A percentile compares a stretch with the other conserved stretches of the same genome.
Conservation (phyloP, 345 rosid species). For the Sapria himalayana region DNA sequence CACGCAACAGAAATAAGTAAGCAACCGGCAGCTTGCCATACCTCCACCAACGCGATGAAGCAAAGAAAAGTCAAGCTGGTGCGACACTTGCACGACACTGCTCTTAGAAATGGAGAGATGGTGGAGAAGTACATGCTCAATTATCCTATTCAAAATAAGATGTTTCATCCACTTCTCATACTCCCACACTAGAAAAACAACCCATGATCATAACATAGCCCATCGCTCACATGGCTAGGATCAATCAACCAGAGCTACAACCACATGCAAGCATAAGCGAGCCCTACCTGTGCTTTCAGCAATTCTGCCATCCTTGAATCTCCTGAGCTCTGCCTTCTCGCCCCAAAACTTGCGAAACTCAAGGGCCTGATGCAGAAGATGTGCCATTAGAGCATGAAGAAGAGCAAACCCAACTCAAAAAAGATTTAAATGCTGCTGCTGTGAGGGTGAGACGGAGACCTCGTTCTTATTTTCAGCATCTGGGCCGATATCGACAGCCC, state of each 20-base stretch:
- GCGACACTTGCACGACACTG: conserved; percentile 41
- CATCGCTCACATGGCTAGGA: too few relatives aligned
- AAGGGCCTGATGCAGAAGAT: conserved; percentile 28
- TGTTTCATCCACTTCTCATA: conserved; percentile 49
- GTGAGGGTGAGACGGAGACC: conserved; percentile 39
- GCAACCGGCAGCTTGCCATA: too few relatives aligned
- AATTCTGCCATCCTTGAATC: conserved; percentile 85
- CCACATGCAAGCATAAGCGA: conserved; percentile 6
- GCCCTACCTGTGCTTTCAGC: conserved; percentile 96
- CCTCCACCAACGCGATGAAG: conserved; percentile 50
- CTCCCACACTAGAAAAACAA: conserved; percentile 86
- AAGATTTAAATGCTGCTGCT: too few relatives aligned
- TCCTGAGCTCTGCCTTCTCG: conserved; percentile 71
- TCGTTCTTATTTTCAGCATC: conserved; percentile 76
- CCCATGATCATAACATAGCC: too few relatives aligned
- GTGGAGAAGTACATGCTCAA: conserved; percentile 33
- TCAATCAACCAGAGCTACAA: too few relatives aligned
- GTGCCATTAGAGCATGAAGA: not conserved
- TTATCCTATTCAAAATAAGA: conserved; percentile 56
- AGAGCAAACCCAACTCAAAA: not conserved
- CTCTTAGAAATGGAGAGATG: conserved; percentile 45
- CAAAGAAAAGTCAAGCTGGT: conserved; percentile 81
- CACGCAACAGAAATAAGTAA: too few relatives aligned
- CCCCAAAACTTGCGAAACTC: conserved; percentile 76
- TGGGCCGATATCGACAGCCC: conserved; percentile 76